A percentile compares a stretch with the other conserved stretches of the same genome.
Conservation (phyloP, 2,329 filamentous ascomycete species). For the Chrysoporthe deuterocubensis region DNA sequence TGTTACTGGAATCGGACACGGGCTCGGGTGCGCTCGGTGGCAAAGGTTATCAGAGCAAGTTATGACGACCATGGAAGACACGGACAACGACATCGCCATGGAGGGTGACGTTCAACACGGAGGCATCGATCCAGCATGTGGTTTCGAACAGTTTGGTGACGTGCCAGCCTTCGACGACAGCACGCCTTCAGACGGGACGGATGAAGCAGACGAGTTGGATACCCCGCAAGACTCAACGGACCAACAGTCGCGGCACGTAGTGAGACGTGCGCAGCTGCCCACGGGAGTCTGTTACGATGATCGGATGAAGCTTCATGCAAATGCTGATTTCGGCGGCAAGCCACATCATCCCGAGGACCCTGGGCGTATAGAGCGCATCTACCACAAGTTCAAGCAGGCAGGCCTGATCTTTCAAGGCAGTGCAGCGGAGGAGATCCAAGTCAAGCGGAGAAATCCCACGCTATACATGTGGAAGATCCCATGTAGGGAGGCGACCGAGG, state of each 20-base stretch:
- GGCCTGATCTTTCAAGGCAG: conserved; percentile 73
- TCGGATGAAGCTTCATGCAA: conserved; percentile 94
- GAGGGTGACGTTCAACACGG: conserved; percentile 48
- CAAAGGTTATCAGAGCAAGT: neutral
- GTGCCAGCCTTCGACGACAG: conserved; percentile 27
- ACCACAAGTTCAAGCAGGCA: conserved; percentile 81
- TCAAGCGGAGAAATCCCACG: conserved; percentile 58
- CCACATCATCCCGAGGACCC: conserved; percentile 95
- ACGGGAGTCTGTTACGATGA: conserved; percentile 89
- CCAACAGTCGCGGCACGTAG: conserved; percentile 35
- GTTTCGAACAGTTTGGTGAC: conserved; percentile 42
- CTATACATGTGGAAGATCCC: conserved; percentile 77
- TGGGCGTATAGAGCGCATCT: conserved; percentile 88
- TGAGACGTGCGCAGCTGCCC: conserved; percentile 58
- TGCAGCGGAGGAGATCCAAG: conserved; percentile 55
- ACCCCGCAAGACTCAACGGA: conserved; percentile 36
- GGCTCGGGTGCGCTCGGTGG: neutral
- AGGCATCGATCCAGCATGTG: conserved; percentile 47
- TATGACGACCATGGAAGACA: conserved; percentile 14
- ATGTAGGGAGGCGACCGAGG: conserved; percentile 74
- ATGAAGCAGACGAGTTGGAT: conserved; percentile 39
- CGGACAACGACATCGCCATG: conserved; percentile 27
- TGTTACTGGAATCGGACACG: neutral
- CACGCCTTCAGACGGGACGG: conserved; percentile 37
- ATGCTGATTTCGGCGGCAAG: conserved; percentile 72